Percentiles rank a stretch among this genome's conserved stretches.
These are phyloP conservation scores for Nepenthes gracilis DNA, from an alignment of 148 eudicot genomes.

Conservation along the genomic window DNA sequence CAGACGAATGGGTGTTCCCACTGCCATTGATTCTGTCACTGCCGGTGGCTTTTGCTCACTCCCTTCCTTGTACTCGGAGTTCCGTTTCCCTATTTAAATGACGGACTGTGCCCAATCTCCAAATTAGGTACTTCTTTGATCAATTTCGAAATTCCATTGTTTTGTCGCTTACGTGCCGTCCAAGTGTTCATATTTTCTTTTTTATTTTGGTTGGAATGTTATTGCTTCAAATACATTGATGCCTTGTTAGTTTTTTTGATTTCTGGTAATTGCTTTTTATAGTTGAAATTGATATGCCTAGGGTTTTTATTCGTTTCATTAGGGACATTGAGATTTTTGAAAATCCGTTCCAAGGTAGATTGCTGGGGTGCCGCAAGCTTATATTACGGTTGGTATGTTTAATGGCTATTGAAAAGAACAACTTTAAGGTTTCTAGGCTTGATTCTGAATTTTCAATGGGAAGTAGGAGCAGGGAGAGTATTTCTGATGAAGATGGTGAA, in stretches of 20 bases:
- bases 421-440: slow-evolving; percentile 49
- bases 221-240: neutral
- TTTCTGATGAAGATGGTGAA: slow-evolving; percentile 70
- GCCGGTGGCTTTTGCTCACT: neutral
- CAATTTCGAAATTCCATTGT: neutral
- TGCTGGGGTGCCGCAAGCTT: too few relatives aligned
- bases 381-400: slow-evolving; percentile 16
- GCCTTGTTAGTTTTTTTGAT: neutral
- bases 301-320: slow-evolving; percentile 9
- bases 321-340: slow-evolving; percentile 5
- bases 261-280: neutral
- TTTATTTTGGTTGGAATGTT: neutral
- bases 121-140: neutral
- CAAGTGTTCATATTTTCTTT: neutral
- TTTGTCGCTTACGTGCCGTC: too few relatives aligned
- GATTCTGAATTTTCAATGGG: slow-evolving; percentile 51
- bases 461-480: slow-evolving; percentile 69
- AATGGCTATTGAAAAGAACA: slow-evolving; percentile 92
- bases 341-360: neutral
- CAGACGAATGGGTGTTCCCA: neutral
- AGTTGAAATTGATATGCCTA: slow-evolving; percentile 5
- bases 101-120: neutral
- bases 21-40: neutral
- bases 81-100: neutral
- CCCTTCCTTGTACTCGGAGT: neutral